Conservation (phyloP, 768 basidiomycete species). For the Ramaria rubella region DNA sequence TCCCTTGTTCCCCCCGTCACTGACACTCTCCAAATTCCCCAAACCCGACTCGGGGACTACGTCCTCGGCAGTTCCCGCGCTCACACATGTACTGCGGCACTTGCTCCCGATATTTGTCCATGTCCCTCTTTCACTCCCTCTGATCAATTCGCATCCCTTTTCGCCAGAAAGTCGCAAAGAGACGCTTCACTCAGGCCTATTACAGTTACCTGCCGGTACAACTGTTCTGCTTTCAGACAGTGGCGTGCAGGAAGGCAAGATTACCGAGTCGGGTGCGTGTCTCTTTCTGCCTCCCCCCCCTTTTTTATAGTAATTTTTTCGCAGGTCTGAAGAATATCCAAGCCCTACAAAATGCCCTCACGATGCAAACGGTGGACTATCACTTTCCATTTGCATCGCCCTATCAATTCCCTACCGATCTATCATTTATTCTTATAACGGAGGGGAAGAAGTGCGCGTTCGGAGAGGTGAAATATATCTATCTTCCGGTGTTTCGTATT, state of each 20-base stretch:
- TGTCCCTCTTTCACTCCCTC: conserved; percentile 55
- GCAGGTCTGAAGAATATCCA: conserved; percentile 59
- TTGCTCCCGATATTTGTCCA: conserved; percentile 51
- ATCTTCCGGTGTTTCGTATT: neutral
- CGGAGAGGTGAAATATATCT: conserved; percentile 45
- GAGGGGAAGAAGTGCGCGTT: conserved; percentile 67
- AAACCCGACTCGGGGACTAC: conserved; percentile 25
- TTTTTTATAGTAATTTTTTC: neutral
- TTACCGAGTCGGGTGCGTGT: conserved; percentile 43
- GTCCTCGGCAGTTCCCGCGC: conserved; percentile 34
- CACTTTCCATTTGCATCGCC: conserved; percentile 62
- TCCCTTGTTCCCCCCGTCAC: conserved; percentile 58
- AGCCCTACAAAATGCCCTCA: conserved; percentile 57
- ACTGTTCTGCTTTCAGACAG: conserved; percentile 58
- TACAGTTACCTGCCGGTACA: conserved; percentile 64
- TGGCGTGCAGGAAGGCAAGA: conserved; percentile 59
- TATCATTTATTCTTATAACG: conserved; percentile 55
- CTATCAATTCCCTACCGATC: conserved; percentile 67
- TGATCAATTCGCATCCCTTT: conserved; percentile 51
- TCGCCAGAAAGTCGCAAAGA: conserved; percentile 62
- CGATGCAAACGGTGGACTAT: conserved; percentile 62
- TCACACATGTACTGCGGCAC: conserved; percentile 48
- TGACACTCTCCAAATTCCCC: conserved; percentile 61
- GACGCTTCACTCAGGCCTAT: conserved; percentile 65
- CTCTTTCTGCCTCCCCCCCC: neutral